A percentile compares a stretch with the other conserved stretches of the same genome.
Evolutionary conservation across 805 yeast genomes (phyloP).

Genomic region (Cyberlindnera samutprakarnensis): DNA sequence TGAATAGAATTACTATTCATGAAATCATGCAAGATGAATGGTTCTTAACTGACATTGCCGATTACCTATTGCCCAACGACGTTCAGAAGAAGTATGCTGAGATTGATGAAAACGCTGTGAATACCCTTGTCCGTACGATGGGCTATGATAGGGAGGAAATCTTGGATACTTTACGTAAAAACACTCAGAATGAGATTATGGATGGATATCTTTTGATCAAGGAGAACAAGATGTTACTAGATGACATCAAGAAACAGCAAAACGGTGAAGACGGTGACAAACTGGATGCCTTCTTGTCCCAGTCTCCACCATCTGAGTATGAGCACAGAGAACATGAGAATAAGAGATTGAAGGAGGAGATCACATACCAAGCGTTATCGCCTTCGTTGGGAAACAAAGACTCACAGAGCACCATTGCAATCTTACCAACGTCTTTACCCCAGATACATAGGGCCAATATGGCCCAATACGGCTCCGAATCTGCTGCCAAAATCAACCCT

Average conservation of each 20-base stretch:
- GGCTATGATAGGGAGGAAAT: conserved; percentile 86
- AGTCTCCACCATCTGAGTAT: conserved; percentile 41
- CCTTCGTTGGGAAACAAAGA: conserved; percentile 23
- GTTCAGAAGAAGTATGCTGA: conserved; percentile 23
- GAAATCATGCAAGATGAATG: conserved; percentile 92
- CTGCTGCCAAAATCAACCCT: conserved; percentile 40
- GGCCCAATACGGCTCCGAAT: conserved; percentile 53
- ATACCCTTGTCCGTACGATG: conserved; percentile 72
- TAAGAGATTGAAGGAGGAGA: conserved; percentile 24
- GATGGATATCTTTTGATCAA: conserved; percentile 81
- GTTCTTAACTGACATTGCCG: conserved; percentile 79
- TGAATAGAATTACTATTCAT: conserved; percentile 86
- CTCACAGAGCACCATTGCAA: conserved; percentile 72
- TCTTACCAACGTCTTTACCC: conserved; percentile 89
- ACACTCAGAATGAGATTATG: conserved; percentile 64
- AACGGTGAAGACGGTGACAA: conserved; percentile 28
- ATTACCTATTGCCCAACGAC: conserved; percentile 57
- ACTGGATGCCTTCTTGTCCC: conserved; percentile 51
- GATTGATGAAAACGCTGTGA: conserved; percentile 69
- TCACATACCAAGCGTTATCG: conserved; percentile 24
- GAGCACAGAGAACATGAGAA: conserved; percentile 12
- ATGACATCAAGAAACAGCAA: conserved; percentile 41
- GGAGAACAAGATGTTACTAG: conserved; percentile 67
- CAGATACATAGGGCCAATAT: conserved; percentile 90
- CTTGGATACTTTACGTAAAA: conserved; percentile 55